Evolutionary conservation across 1,284 basidiomycete genomes (phyloP).

Genomic region (Lentinula novae-zelandiae): DNA sequence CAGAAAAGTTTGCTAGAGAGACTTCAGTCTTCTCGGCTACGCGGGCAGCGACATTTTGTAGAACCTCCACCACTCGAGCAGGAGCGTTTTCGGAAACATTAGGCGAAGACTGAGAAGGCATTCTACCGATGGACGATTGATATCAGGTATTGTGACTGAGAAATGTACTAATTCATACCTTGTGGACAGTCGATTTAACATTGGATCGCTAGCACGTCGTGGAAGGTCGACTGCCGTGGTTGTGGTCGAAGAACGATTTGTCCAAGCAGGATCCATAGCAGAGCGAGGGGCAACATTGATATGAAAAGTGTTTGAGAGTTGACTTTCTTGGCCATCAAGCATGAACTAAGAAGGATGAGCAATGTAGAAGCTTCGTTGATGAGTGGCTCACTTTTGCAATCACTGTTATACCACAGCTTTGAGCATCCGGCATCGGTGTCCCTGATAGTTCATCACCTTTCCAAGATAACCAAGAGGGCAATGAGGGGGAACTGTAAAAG

Average conservation of each 20-base stretch:
- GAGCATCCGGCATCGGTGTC: conserved; percentile 66
- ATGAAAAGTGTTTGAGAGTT: conserved; percentile 61
- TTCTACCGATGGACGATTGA: not conserved
- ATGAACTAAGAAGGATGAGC: conserved; percentile 45
- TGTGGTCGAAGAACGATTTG: conserved; percentile 30
- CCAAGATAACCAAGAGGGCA: conserved; percentile 89
- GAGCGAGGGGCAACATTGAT: conserved; percentile 71
- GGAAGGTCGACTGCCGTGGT: conserved; percentile 52
- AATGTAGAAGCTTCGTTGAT: not conserved
- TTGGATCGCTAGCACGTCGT: conserved; percentile 60
- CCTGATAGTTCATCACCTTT: conserved; percentile 76
- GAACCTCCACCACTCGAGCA: conserved; percentile 67
- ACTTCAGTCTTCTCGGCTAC: conserved; percentile 71
- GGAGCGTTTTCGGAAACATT: conserved; percentile 11
- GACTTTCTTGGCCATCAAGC: conserved; percentile 70
- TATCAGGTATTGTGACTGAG: not conserved
- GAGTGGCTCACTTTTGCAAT: conserved; percentile 57
- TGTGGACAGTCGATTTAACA: conserved; percentile 17
- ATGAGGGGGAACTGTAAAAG: conserved; percentile 72
- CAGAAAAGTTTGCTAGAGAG: conserved; percentile 49
- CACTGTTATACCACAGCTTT: conserved; percentile 68
- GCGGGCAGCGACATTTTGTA: conserved; percentile 70
- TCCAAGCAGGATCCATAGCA: conserved; percentile 56
- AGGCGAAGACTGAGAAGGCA: not conserved
- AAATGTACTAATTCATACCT: conserved; percentile 12